Conservation (phyloP, 352 stramenopile species). For the Pythium rishiriense region DNA sequence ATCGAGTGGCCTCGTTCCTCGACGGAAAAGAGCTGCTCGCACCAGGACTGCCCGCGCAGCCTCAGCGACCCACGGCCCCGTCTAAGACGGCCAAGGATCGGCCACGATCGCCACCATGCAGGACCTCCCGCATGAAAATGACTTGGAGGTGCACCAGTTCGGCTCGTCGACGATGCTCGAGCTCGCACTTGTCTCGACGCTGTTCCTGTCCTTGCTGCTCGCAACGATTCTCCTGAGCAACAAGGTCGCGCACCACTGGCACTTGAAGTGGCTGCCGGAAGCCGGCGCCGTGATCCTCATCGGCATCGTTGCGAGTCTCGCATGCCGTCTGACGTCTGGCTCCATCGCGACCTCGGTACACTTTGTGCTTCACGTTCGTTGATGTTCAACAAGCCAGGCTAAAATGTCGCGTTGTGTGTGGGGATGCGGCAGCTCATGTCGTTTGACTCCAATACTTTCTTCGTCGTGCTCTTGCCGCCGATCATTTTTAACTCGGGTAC, state of each 20-base stretch:
- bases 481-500: slow-evolving; percentile 85
- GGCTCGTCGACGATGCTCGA: slow-evolving; percentile 33
- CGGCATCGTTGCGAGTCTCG: slow-evolving; percentile 25
- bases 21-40: no score
- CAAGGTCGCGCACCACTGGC: slow-evolving; percentile 35
- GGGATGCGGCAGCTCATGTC: slow-evolving; percentile 30
- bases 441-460: slow-evolving; percentile 79
- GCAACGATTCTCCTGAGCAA: slow-evolving; percentile 36
- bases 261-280: slow-evolving; percentile 31
- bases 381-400: no score
- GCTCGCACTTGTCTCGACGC: slow-evolving; percentile 32
- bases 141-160: slow-evolving; percentile 26
- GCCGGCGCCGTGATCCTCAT: slow-evolving; percentile 34
- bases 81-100: background rate
- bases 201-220: slow-evolving; percentile 33
- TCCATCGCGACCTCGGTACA: slow-evolving; percentile 33
- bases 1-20: no score
- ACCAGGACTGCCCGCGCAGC: no score
- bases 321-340: slow-evolving; percentile 27
- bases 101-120: slow-evolving; percentile 8
- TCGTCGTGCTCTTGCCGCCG: slow-evolving; percentile 74
- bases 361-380: background rate
- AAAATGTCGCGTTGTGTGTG: background rate
- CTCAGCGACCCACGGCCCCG: background rate
- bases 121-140: slow-evolving; percentile 30